phyloP scores from a whole-genome alignment of 2,329 filamentous ascomycete species.

The Annulohypoxylon truncatum region DNA sequence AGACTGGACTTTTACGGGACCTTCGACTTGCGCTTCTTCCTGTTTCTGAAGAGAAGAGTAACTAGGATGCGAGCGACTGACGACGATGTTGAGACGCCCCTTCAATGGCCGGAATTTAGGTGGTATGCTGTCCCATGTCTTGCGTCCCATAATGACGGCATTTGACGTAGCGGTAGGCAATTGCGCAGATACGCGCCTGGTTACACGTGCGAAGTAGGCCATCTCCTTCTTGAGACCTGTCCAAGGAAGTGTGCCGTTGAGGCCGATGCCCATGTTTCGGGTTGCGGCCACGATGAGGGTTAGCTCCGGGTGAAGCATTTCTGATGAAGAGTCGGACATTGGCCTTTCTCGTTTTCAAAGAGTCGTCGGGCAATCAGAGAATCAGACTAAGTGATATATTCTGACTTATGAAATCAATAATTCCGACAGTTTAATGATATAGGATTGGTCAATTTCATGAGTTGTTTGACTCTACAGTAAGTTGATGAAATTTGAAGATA shows the following conservation, averaged over 20 bases:
- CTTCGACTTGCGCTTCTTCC: constrained; percentile 48
- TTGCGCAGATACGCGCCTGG: constrained; percentile 71
- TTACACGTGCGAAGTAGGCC: constrained; percentile 93
- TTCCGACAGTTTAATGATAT: background rate
- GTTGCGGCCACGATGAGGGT: constrained; percentile 96
- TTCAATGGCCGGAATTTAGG: constrained; percentile 80
- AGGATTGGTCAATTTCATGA: background rate
- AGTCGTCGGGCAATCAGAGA: background rate
- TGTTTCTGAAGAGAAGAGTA: background rate
- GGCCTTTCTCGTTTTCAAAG: constrained; percentile 3
- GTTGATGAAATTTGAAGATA: background rate
- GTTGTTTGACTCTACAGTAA: background rate
- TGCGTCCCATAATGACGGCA: constrained; percentile 96
- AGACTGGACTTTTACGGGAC: constrained; percentile 68
- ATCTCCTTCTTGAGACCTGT: constrained; percentile 89
- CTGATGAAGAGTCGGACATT: constrained; percentile 28
- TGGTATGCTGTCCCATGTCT: constrained; percentile 95
- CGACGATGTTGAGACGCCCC: constrained; percentile 83
- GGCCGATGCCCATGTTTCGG: constrained; percentile 89
- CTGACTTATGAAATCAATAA: background rate
- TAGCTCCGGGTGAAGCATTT: constrained; percentile 64
- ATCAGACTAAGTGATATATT: background rate
- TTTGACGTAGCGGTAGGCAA: constrained; percentile 59
- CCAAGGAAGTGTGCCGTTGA: constrained; percentile 85
- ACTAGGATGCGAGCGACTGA: constrained; percentile 67